Percentiles rank a stretch among this genome's conserved stretches.
Evolutionary conservation across 2,329 filamentous ascomycete species (phyloP).

Genomic region (Phialophora macrospora): DNA sequence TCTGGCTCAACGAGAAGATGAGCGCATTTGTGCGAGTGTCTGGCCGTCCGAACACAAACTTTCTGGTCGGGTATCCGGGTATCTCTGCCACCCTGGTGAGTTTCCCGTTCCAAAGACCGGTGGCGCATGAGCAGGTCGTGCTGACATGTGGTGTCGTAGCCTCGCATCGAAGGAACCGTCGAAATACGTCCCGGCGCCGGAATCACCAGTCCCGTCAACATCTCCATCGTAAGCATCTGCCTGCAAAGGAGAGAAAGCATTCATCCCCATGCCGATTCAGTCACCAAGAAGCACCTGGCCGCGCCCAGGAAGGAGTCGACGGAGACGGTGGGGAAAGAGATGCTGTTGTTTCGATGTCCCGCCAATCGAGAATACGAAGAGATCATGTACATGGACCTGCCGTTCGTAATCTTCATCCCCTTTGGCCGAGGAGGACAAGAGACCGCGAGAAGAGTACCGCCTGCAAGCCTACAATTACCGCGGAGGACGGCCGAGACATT

Average conservation of each 20-base stretch:
- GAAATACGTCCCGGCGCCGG: slow-evolving; percentile 89
- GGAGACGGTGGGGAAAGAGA: slow-evolving; percentile 94
- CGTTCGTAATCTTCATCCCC: slow-evolving; percentile 96
- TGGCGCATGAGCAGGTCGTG: slow-evolving; percentile 9
- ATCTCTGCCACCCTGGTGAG: slow-evolving; percentile 96
- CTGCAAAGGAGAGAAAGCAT: slow-evolving; percentile 94
- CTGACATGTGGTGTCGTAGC: slow-evolving; percentile 59
- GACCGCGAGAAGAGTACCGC: slow-evolving; percentile 84
- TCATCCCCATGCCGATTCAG: slow-evolving; percentile 91
- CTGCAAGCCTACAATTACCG: slow-evolving; percentile 85
- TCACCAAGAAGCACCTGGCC: slow-evolving; percentile 88
- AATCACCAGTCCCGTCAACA: slow-evolving; percentile 82
- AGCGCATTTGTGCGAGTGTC: slow-evolving; percentile 92
- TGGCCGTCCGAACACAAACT: slow-evolving; percentile 94
- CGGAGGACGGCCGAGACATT: slow-evolving; percentile 95
- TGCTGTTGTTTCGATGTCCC: slow-evolving; percentile 85
- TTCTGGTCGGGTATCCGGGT: slow-evolving; percentile 94
- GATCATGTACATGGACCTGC: slow-evolving; percentile 93
- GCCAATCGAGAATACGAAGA: slow-evolving; percentile 83
- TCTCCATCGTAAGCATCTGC: slow-evolving; percentile 93
- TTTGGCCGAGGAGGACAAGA: slow-evolving; percentile 91
- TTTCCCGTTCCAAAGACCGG: slow-evolving; percentile 40
- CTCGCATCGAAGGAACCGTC: slow-evolving; percentile 95
- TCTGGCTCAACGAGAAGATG: slow-evolving; percentile 52
- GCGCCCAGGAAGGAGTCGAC: slow-evolving; percentile 87